Evolutionary conservation across 169 alveolate species (phyloP).

Genomic region (Cryptosporidium felis): DNA sequence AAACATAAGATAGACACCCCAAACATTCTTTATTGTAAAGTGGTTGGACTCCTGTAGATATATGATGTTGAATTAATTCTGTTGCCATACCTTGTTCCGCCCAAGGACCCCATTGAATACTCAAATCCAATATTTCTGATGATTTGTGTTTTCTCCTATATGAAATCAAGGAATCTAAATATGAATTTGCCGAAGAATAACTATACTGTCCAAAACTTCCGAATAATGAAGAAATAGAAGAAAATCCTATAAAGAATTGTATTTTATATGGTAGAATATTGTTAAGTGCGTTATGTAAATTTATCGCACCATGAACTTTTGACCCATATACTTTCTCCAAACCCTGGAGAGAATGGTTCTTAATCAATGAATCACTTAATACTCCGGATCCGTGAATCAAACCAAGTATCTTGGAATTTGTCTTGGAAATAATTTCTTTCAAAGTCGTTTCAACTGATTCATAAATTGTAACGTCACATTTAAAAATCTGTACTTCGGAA

Average conservation of each 20-base stretch:
- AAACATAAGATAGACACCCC: not conserved
- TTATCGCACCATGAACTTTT: constrained; percentile 79
- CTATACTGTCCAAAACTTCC: constrained; percentile 80
- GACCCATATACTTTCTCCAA: constrained; percentile 77
- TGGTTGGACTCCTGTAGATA: constrained; percentile 12
- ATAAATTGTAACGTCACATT: constrained; percentile 33
- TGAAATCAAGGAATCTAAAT: constrained; percentile 75
- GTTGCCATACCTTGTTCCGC: constrained; percentile 70
- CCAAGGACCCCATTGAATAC: constrained; percentile 72
- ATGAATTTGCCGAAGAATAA: constrained; percentile 80
- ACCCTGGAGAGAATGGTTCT: constrained; percentile 67
- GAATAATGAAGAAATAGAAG: constrained; percentile 77
- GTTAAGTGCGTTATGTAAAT: constrained; percentile 77
- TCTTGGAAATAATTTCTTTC: not conserved
- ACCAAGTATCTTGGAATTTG: constrained; percentile 59
- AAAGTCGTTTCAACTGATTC: not conserved
- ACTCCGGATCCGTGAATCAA: constrained; percentile 80
- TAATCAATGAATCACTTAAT: constrained; percentile 74
- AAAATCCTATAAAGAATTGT: constrained; percentile 75
- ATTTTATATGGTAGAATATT: constrained; percentile 61
- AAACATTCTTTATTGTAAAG: constrained; percentile 19
- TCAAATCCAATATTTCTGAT: constrained; percentile 20
- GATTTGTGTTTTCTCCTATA: constrained; percentile 63
- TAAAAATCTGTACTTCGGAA: constrained; percentile 1
- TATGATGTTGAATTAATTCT: constrained; percentile 8